Base-by-base conservation (phyloP, 495 filamentous ascomycete species). In the Neurospora tetraspora region DNA sequence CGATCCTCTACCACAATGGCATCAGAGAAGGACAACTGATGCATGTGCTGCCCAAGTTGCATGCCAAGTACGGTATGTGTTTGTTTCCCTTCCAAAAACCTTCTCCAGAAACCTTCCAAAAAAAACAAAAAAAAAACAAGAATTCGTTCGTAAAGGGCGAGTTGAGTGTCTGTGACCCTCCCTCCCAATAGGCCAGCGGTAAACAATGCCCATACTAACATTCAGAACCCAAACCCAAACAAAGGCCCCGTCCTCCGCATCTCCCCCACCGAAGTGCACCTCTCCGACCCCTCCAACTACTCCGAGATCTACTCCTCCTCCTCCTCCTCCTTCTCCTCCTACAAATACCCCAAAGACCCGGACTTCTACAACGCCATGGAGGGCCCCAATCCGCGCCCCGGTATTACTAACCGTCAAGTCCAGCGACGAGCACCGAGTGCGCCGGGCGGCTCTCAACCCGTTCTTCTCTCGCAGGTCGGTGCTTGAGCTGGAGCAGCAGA, bases 401-500 rank as follows among this genome's bases (percentile, higher is more conserved):
- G 71, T 69, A 23, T 59, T 75, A n/a, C 71, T 80, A 37, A 76
- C 77, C n/a, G 76, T 80, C 7, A 71, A 74, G 1, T 71, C 72
- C 23, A 75, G 76, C 31, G 77, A 80, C 4, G 71, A 80, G 9
- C 84, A 85, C 75, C 78, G 78, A 1, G 43, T 74, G 1, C 79
- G 81, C 6, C 79, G 84, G 6, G 72, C 70, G 0, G 75, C 76
- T 0, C 71, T 85, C 11, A 83, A 81, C 74, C 80, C 81, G 0
- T 85, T 85, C 73, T 85, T 85, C 76, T 85, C 84, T 0, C 74
- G 79, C 1, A 75, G 76, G n/a, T 77, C 73, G 2, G 78, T 82
- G 23, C 76, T 82, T 9, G 74, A 76, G 1, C 75, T 82, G 39
- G 81, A 83, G 71, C 39, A 77, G 0, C 39, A 77, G 0, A 75